Evolutionary conservation across 805 yeast genomes (phyloP).

Genomic region (Saccharomycopsis malanga): DNA sequence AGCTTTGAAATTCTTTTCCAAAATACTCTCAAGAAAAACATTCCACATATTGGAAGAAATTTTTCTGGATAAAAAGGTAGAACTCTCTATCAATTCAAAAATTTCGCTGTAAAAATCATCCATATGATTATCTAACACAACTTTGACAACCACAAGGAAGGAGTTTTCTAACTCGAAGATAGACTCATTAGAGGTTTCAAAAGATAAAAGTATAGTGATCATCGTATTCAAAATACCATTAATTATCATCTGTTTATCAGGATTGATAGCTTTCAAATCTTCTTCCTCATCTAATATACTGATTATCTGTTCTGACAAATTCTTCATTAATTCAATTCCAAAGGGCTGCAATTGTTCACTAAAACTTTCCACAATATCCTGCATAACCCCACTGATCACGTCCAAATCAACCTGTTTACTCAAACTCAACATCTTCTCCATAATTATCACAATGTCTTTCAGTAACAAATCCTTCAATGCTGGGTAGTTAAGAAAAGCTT

Average conservation of each 20-base stretch:
- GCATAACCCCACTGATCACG: constrained; percentile 83
- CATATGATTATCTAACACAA: constrained; percentile 56
- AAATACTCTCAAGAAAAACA: constrained; percentile 43
- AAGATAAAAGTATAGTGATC: constrained; percentile 70
- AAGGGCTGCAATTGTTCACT: constrained; percentile 88
- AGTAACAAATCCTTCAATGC: constrained; percentile 60
- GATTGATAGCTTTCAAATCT: constrained; percentile 33
- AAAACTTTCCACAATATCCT: constrained; percentile 87
- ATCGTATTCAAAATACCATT: constrained; percentile 75
- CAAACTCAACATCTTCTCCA: constrained; percentile 68
- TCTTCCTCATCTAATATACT: constrained; percentile 60
- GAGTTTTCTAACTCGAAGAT: constrained; percentile 59
- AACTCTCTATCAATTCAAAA: constrained; percentile 67
- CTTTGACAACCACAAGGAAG: constrained; percentile 60
- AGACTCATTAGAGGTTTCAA: constrained; percentile 71
- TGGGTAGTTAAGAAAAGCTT: constrained; percentile 61
- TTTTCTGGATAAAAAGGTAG: constrained; percentile 50
- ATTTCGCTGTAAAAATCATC: constrained; percentile 72
- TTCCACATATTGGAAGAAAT: constrained; percentile 74
- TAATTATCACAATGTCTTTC: constrained; percentile 64
- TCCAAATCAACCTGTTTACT: constrained; percentile 84
- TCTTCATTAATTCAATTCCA: constrained; percentile 60
- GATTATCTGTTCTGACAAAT: constrained; percentile 67
- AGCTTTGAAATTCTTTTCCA: constrained; percentile 26
- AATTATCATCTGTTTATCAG: constrained; percentile 78